phyloP scores from a whole-genome alignment of 2,329 filamentous ascomycete species.

The Alternaria panax region DNA sequence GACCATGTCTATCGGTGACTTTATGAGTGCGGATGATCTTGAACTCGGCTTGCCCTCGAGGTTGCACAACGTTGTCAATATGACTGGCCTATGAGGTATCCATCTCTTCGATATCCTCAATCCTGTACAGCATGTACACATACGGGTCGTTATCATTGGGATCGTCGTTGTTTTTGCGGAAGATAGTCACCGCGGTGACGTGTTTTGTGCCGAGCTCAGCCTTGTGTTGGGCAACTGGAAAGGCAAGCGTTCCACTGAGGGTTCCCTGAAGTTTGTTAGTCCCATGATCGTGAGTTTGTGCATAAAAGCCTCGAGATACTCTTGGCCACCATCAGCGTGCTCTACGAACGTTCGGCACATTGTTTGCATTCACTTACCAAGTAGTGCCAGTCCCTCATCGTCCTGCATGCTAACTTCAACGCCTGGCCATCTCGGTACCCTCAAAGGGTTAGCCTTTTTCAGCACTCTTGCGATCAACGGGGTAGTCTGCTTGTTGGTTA shows the following conservation, averaged over 20 bases:
- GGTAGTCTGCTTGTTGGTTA: conserved; percentile 10
- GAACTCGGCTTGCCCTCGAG: not conserved
- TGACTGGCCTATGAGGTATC: not conserved
- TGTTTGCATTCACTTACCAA: conserved; percentile 5
- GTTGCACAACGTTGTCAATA: not conserved
- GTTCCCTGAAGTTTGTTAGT: conserved; percentile 1
- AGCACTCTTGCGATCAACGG: not conserved
- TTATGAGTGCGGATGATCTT: not conserved
- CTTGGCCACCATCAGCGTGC: no score
- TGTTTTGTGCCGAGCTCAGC: conserved; percentile 10
- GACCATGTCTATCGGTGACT: not conserved
- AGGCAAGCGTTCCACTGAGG: conserved; percentile 14
- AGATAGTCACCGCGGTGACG: conserved; percentile 7
- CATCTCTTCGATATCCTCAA: not conserved
- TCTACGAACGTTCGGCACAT: not conserved
- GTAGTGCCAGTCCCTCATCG: conserved; percentile 15
- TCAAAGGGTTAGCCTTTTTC: no score
- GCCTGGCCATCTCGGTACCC: conserved; percentile 23
- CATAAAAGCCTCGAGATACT: not conserved
- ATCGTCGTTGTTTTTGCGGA: conserved; percentile 5
- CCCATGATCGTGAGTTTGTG: not conserved
- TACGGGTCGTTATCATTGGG: not conserved
- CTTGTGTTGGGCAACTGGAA: conserved; percentile 17
- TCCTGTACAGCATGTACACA: conserved; percentile 6
- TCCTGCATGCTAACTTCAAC: conserved; percentile 7